Percentiles rank a stretch among this genome's conserved stretches.
phyloP scores from a whole-genome alignment of 305 asterid genomes.

The Fraxinus floribunda region DNA sequence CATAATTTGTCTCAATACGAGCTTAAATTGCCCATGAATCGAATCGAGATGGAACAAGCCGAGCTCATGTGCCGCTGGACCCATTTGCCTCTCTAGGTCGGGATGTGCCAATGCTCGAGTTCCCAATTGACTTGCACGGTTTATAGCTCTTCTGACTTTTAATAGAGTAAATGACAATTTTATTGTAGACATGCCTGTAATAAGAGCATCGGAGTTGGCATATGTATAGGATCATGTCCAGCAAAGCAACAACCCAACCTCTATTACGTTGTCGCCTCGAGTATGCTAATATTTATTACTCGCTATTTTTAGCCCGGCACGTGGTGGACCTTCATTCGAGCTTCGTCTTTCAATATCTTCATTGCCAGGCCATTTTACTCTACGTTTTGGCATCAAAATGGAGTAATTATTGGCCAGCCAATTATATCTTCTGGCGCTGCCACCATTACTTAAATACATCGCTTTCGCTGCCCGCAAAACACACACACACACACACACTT shows the following conservation, averaged over 20 bases:
- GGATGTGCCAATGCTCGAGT: background rate
- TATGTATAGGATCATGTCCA: background rate
- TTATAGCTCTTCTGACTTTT: background rate
- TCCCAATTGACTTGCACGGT: background rate
- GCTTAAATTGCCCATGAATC: background rate
- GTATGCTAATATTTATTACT: background rate
- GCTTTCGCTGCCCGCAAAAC: slow-evolving; percentile 11
- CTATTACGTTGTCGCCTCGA: background rate
- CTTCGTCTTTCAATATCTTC: slow-evolving; percentile 3
- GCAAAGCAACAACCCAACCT: background rate
- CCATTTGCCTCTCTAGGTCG: background rate
- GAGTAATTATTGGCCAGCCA: slow-evolving; percentile 2
- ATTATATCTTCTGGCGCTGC: slow-evolving; percentile 22
- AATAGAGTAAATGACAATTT: background rate
- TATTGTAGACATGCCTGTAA: background rate
- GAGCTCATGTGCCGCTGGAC: background rate
- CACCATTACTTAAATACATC: slow-evolving; percentile 15
- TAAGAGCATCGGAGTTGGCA: background rate
- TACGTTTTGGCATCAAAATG: background rate
- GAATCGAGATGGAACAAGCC: background rate
- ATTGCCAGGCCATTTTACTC: background rate
- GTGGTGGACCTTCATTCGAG: slow-evolving; percentile 12
- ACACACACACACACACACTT: background rate
- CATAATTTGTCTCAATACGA: too few species aligned
- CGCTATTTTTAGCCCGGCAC: slow-evolving; percentile 3